A percentile compares a stretch with the other conserved stretches of the same genome.
These are phyloP conservation scores for Arachnopeziza araneosa DNA, from an alignment of 2,329 filamentous ascomycete species.

Conservation along the genomic window DNA sequence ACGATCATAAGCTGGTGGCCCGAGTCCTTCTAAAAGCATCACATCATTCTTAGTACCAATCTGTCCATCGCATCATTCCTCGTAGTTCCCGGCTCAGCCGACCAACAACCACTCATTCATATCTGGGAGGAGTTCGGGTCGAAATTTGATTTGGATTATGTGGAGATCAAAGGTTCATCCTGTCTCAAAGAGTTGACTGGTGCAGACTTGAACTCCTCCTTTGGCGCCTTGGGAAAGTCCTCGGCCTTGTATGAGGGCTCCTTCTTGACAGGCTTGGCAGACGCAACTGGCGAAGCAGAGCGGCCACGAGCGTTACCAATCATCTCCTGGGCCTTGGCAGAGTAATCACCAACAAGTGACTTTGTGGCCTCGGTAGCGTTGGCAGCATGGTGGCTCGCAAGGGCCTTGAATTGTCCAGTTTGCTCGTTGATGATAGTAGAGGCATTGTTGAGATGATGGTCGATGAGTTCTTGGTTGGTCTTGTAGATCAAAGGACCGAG, in stretches of 20 bases:
- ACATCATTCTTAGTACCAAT: neutral
- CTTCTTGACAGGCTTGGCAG: constrained; percentile 19
- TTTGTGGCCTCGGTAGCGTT: constrained; percentile 59
- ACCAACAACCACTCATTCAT: neutral
- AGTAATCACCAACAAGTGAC: constrained; percentile 64
- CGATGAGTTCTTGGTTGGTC: constrained; percentile 65
- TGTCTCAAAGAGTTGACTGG: neutral
- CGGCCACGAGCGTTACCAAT: constrained; percentile 41
- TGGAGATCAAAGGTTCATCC: neutral
- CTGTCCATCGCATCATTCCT: neutral
- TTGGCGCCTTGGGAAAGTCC: constrained; percentile 29
- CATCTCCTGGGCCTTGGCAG: constrained; percentile 60
- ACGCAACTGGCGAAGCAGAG: constrained; percentile 24
- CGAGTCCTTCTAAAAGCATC: neutral
- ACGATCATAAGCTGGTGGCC: neutral
- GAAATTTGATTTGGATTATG: neutral
- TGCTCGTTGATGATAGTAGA: constrained; percentile 55
- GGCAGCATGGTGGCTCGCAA: constrained; percentile 59
- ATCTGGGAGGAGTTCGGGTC: neutral
- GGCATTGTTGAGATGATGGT: constrained; percentile 53
- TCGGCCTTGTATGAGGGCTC: constrained; percentile 23
- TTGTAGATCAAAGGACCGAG: constrained; percentile 59
- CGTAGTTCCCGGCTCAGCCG: neutral
- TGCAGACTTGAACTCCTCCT: constrained; percentile 26
- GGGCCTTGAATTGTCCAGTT: constrained; percentile 54